Conservation (phyloP, 495 filamentous ascomycete species). For the Aspergillus taichungensis region DNA sequence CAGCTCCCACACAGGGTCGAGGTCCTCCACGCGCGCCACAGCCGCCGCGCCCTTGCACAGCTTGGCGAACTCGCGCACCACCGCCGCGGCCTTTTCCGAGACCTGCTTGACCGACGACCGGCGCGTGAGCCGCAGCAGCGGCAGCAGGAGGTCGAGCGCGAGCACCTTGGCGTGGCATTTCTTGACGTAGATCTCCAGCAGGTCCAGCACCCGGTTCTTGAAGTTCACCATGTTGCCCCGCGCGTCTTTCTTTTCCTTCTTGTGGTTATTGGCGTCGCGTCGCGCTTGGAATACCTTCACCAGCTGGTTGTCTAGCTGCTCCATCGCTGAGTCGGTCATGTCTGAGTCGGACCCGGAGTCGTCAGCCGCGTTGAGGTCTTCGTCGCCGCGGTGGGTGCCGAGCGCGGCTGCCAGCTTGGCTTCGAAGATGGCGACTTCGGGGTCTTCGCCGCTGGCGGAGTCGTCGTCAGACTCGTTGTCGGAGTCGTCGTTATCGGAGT, state of each 20-base stretch:
- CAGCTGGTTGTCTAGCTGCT: constrained; percentile 73
- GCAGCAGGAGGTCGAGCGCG: constrained; percentile 59
- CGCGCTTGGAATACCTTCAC: constrained; percentile 75
- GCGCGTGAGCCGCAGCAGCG: constrained; percentile 49
- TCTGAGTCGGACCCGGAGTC: constrained; percentile 60
- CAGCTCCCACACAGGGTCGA: constrained; percentile 45
- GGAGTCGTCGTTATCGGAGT: constrained; percentile 20
- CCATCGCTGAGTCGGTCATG: constrained; percentile 95
- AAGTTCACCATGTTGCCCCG: constrained; percentile 88
- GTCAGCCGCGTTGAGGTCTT: constrained; percentile 44
- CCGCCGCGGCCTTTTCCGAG: constrained; percentile 57
- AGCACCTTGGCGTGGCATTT: constrained; percentile 59
- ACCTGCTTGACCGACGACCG: constrained; percentile 62
- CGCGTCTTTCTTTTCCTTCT: constrained; percentile 75
- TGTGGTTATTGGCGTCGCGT: constrained; percentile 50
- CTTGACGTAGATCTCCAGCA: constrained; percentile 79
- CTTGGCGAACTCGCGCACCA: constrained; percentile 64
- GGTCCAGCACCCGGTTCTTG: constrained; percentile 85
- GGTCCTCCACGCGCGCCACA: constrained; percentile 27
- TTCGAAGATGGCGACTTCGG: constrained; percentile 58
- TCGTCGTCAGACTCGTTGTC: constrained; percentile 27
- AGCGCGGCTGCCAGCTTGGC: constrained; percentile 70
- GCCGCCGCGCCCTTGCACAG: constrained; percentile 49
- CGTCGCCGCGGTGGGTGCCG: constrained; percentile 49
- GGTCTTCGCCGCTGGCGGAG: constrained; percentile 32